These are phyloP conservation scores for Asclepias syriaca DNA, from an alignment of 257 asterid species.

Conservation along the genomic window DNA sequence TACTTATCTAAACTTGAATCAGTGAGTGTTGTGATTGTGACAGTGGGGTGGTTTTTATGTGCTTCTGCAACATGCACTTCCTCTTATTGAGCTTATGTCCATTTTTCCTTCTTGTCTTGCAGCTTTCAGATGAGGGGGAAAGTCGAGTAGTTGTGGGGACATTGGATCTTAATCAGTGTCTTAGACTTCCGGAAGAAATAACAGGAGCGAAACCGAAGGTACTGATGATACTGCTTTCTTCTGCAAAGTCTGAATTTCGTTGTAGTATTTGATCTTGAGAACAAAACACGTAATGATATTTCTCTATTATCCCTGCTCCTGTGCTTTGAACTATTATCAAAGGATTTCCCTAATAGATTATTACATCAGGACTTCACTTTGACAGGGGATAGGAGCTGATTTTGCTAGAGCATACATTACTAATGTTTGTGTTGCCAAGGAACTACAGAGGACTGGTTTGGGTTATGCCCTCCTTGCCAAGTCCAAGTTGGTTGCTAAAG, in stretches of 20 bases:
- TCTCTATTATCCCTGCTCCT: background rate
- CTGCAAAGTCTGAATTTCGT: background rate
- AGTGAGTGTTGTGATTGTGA: background rate
- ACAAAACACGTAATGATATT: background rate
- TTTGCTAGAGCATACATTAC: slow-evolving; percentile 88
- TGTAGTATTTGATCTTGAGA: background rate
- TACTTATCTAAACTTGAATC: background rate
- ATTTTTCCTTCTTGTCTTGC: slow-evolving; percentile 13
- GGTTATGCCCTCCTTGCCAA: slow-evolving; percentile 64
- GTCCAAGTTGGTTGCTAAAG: slow-evolving; percentile 65
- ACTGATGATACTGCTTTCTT: background rate
- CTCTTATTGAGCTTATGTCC: background rate
- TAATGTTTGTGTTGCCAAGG: slow-evolving; percentile 85
- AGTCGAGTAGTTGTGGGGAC: slow-evolving; percentile 82
- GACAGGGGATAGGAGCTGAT: slow-evolving; percentile 84
- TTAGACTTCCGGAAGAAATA: slow-evolving; percentile 82
- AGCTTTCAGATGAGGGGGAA: slow-evolving; percentile 57
- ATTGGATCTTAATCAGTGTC: slow-evolving; percentile 80
- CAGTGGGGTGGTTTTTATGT: background rate
- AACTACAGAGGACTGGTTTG: slow-evolving; percentile 76
- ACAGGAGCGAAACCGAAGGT: slow-evolving; percentile 79
- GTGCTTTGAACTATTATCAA: background rate
- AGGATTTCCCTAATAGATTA: slow-evolving; percentile 13
- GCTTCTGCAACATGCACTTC: background rate
- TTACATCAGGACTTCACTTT: slow-evolving; percentile 21